Conservation (phyloP, 768 basidiomycete genomes). For the Pleurotus eryngii region DNA sequence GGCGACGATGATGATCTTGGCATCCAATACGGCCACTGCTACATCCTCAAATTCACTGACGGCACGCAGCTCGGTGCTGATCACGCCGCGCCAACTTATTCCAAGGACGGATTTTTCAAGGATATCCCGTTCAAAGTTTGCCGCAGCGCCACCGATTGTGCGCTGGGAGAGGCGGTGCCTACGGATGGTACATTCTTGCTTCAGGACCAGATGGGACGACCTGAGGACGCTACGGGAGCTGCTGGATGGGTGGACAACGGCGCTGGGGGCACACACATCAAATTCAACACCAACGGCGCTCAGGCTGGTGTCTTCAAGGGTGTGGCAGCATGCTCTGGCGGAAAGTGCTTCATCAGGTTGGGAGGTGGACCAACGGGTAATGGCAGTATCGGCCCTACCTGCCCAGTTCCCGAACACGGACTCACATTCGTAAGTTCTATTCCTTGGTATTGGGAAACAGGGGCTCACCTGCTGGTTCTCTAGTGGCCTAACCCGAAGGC, state of each 20-base stretch:
- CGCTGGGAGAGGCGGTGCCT: neutral
- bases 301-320: constrained; percentile 3
- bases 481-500: neutral
- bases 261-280: neutral
- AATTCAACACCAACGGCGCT: neutral
- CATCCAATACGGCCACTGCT: constrained; percentile 7
- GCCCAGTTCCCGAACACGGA: neutral
- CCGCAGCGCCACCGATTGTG: neutral
- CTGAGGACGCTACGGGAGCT: neutral
- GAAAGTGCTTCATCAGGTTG: constrained; percentile 1
- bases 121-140: constrained; percentile 7
- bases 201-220: constrained; percentile 1
- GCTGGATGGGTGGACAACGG: constrained; percentile 3
- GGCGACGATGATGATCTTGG: neutral
- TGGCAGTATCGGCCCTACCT: neutral
- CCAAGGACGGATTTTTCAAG: constrained; percentile 5
- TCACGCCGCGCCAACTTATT: neutral
- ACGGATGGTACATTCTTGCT: neutral
- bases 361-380: neutral
- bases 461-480: neutral
- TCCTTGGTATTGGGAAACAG: no score
- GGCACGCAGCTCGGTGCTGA: constrained; percentile 5
- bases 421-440: constrained; percentile 1
- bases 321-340: neutral
- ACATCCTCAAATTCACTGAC: constrained; percentile 6